These are phyloP conservation scores for Periconia digitata DNA, from an alignment of 2,329 filamentous ascomycete species.

Conservation along the genomic window DNA sequence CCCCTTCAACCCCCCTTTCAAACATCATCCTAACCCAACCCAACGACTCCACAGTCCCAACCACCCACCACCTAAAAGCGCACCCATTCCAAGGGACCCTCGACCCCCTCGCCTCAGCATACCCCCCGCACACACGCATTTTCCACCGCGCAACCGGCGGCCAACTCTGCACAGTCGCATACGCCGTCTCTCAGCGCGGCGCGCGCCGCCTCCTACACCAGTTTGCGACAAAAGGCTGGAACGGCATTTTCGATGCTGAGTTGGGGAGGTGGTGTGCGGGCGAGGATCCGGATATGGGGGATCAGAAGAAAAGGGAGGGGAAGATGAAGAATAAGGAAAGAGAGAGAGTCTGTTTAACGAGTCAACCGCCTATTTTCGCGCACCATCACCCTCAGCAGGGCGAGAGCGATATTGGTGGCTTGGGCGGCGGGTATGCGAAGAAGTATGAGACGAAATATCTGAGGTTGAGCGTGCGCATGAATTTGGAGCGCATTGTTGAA, in stretches of 20 bases:
- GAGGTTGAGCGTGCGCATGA: slow-evolving; percentile 35
- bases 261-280: slow-evolving; percentile 32
- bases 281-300: slow-evolving; percentile 25
- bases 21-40: slow-evolving; percentile 23
- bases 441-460: slow-evolving; percentile 36
- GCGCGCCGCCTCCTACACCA: slow-evolving; percentile 31
- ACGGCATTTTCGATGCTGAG: no score
- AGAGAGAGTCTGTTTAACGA: slow-evolving; percentile 29
- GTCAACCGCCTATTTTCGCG: slow-evolving; percentile 32
- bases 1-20: slow-evolving; percentile 10
- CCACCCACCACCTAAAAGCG: slow-evolving; percentile 26
- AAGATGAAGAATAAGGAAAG: no score
- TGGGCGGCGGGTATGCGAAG: slow-evolving; percentile 33
- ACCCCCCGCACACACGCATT: slow-evolving; percentile 29
- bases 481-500: slow-evolving; percentile 28
- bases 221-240: no score
- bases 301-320: no score
- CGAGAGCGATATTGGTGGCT: slow-evolving; percentile 33
- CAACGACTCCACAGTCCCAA: slow-evolving; percentile 29
- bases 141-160: slow-evolving; percentile 31
- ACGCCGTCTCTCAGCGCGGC: slow-evolving; percentile 33
- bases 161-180: slow-evolving; percentile 31
- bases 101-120: slow-evolving; percentile 27
- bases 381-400: slow-evolving; percentile 34
- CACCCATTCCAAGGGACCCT: slow-evolving; percentile 31